Evolutionary conservation across 352 stramenopile genomes (phyloP).

Genomic region (Globisporangium nagaii): DNA sequence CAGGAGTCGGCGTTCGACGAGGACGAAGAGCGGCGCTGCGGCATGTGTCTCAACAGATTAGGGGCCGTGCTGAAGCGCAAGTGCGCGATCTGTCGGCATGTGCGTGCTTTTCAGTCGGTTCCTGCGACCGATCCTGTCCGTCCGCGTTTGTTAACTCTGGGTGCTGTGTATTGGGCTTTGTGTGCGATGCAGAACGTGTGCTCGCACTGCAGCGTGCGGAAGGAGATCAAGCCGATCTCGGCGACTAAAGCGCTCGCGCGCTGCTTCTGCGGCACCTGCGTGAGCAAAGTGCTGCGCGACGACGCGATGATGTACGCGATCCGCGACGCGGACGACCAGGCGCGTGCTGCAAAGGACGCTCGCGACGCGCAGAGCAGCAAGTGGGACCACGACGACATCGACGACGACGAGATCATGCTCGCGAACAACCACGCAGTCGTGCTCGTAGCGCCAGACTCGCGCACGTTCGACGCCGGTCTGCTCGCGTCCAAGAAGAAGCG

Average conservation of each 20-base stretch:
- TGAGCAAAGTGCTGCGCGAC: slow-evolving; percentile 41
- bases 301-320: slow-evolving; percentile 44
- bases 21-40: slow-evolving; percentile 34
- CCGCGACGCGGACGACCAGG: slow-evolving; percentile 22
- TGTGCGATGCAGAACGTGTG: slow-evolving; percentile 16
- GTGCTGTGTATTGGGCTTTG: too few relatives aligned
- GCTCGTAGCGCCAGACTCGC: slow-evolving; percentile 14
- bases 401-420: slow-evolving; percentile 21
- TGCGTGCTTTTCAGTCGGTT: too few relatives aligned
- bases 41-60: slow-evolving; percentile 38
- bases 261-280: slow-evolving; percentile 59
- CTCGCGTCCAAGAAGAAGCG: slow-evolving; percentile 1
- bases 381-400: slow-evolving; percentile 43
- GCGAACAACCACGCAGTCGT: slow-evolving; percentile 20
- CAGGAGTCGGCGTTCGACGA: slow-evolving; percentile 31
- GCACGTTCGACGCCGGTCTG: slow-evolving; percentile 16
- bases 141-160: too few relatives aligned
- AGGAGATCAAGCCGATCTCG: slow-evolving; percentile 34
- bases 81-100: slow-evolving; percentile 43
- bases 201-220: slow-evolving; percentile 37
- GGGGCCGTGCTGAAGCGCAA: slow-evolving; percentile 20
- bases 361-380: not conserved
- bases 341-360: not conserved
- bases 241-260: slow-evolving; percentile 16
- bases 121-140: too few relatives aligned